A percentile compares a stretch with the other conserved stretches of the same genome.
These are phyloP conservation scores for Xylaria flabelliformis DNA, from an alignment of 495 filamentous ascomycete genomes.

Conservation along the genomic window DNA sequence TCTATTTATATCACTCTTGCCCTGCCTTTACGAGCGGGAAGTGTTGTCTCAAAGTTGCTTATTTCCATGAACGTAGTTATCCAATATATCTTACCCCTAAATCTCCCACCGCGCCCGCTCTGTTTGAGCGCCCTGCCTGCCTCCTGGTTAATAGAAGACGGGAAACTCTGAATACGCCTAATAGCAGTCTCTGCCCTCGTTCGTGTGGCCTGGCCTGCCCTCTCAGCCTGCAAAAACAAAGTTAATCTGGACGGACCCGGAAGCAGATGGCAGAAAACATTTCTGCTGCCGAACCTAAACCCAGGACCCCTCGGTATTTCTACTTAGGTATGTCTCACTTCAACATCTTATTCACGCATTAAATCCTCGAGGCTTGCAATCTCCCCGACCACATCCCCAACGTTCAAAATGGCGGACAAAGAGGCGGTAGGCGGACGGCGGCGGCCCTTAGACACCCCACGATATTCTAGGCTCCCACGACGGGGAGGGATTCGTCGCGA, in stretches of 20 bases:
- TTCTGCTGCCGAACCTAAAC: conserved; percentile 14
- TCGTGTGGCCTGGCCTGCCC: neutral
- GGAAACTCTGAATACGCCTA: neutral
- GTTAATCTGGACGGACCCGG: conserved; percentile 1
- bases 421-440: conserved; percentile 20
- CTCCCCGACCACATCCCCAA: neutral
- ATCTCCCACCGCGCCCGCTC: neutral
- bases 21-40: neutral
- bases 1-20: neutral
- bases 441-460: conserved; percentile 22
- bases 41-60: neutral
- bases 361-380: neutral
- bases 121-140: neutral
- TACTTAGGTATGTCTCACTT: conserved; percentile 35
- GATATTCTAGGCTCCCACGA: conserved; percentile 30
- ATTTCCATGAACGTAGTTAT: neutral
- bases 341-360: conserved; percentile 19
- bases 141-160: neutral
- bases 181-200: neutral
- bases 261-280: conserved; percentile 20
- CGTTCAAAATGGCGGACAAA: conserved; percentile 28
- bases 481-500: conserved; percentile 22
- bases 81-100: neutral
- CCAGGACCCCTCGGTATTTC: conserved; percentile 20
- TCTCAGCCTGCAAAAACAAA: neutral